Evolutionary conservation across 768 basidiomycete genomes (phyloP), one percentile per base, ranked within the genome.

Genomic region (Xerocomellus intermedius): DNA sequence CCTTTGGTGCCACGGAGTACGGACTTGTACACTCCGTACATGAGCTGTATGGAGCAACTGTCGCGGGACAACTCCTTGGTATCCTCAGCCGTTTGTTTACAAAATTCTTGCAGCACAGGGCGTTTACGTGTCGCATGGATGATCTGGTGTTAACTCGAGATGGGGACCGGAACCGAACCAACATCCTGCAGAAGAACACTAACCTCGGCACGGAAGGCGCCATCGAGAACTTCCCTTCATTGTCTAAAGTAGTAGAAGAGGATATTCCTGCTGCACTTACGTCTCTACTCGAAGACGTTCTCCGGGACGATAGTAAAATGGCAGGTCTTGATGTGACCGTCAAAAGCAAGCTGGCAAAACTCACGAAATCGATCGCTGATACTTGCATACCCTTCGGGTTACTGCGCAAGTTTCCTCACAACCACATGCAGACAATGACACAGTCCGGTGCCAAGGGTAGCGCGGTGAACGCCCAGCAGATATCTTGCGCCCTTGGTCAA

Each of bases 361-460:
- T 98, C 53, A 97, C 94, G 19, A 87, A 91, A 48, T 86, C 91
- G 14, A 91, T 98, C 63, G 91, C 92, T 53, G 89, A 97, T 64
- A 81, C 84, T 6, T 89, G 89, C 67, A 82, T 98, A 63, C 97
- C 96, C 13, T 77, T 82, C 46, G 89, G 89, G 33, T 83, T 99
- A 45, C 79, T 94, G 62, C 92, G 95, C 64, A 86, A 89, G 58
- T 99, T 99, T 78, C 97, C 97, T 39, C 85, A 93, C 67, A 99
- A 99, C 74, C 87, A 98, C 82, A 98, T 98, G 97, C 96, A 98
- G 71, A 85, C 89, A 43, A 98, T 98, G 97, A 98, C 95, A 2
- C 82, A 91, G 51, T 98, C 96, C 35, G 97, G 97, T 61, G 97
- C 97, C 42, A 99, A 99, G 74, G 97, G 97, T 48, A 95, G 92